Evolutionary conservation across 129 eudicot genomes (phyloP), one percentile per base, ranked within the genome.

Genomic region (Artemisia tridentata): DNA sequence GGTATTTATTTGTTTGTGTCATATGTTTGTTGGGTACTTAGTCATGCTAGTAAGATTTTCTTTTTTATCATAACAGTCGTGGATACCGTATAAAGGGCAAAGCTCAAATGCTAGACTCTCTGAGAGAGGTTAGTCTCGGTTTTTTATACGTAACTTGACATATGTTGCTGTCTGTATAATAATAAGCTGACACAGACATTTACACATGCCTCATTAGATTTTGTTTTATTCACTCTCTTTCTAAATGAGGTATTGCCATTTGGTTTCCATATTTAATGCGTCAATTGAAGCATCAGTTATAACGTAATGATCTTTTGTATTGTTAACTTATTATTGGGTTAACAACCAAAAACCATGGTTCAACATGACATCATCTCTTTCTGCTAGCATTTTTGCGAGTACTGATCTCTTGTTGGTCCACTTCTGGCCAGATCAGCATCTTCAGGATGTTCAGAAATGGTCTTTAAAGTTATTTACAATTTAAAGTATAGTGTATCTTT

Each of bases 31-130:
- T 60, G 29, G 7, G 12, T 16, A 11, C 66, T 20, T 74, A 21
- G 41, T 62, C 31, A 20, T 69, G 76, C 43, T 46, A 55, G 29
- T 73, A 72, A 65, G 49, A 60, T 20, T 51, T 68, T 64, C 8
- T 25, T 48, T 48, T 41, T 72, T 59, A 43, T 65, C 47, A 68
- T 74, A 63, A 70, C n/a, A 95, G 99, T 83, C 97, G 16, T 95
- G 99, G 99, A 86, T 90, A 72, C 99, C 99, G 1, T 95, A 90
- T 67, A 90, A 84, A 86, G 99, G 91, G 34, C 92, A 89, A 60
- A 86, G 80, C 79, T 85, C 95, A 51, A 88, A 81, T 83, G 87
- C 90, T 1, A 85, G 90, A 78, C 73, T 87, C 63, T 84, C 97
- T 11, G 99, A 88, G 79, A 86, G 80, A 95, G 99, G 99, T 93